Evolutionary conservation across 345 rosid genomes (phyloP).

Genomic region (Rhizophora apiculata): DNA sequence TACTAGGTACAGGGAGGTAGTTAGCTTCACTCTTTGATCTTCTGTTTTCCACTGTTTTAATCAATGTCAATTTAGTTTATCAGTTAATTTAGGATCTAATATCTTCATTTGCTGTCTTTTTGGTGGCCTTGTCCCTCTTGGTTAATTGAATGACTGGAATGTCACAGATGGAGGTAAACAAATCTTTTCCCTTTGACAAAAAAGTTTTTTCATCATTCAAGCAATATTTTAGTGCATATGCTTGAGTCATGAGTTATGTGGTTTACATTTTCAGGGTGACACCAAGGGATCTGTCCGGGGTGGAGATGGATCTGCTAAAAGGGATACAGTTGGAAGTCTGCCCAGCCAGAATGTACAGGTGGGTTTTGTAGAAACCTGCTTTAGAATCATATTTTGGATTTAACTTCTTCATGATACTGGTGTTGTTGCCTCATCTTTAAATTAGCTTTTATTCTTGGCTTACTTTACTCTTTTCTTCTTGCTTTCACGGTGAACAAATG

Average conservation of each 20-base stretch:
- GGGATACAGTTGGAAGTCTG: conserved; percentile 48
- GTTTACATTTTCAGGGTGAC: conserved; percentile 51
- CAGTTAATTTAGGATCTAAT: conserved; percentile 8
- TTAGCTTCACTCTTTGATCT: background rate
- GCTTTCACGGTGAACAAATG: conserved; percentile 11
- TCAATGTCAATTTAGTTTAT: background rate
- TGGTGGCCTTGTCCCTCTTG: background rate
- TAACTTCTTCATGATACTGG: background rate
- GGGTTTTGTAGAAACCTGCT: conserved; percentile 7
- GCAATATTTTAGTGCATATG: background rate
- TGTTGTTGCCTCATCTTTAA: background rate
- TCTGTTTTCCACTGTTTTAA: background rate
- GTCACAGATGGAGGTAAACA: conserved; percentile 67
- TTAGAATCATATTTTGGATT: conserved; percentile 2
- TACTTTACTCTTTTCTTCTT: conserved; percentile 11
- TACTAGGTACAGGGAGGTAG: conserved; percentile 55
- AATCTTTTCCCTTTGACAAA: conserved; percentile 3
- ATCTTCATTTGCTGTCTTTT: background rate
- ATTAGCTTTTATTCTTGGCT: conserved; percentile 6
- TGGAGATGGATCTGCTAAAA: conserved; percentile 55
- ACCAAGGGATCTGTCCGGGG: conserved; percentile 62
- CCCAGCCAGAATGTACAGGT: conserved; percentile 58
- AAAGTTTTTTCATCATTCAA: background rate
- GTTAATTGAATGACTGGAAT: conserved; percentile 21
- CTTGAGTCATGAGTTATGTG: conserved; percentile 8